Evolutionary conservation across 495 filamentous ascomycete genomes (phyloP), one percentile per base, ranked within the genome.

Genomic region (Pseudoneurospora amorphoporcata): DNA sequence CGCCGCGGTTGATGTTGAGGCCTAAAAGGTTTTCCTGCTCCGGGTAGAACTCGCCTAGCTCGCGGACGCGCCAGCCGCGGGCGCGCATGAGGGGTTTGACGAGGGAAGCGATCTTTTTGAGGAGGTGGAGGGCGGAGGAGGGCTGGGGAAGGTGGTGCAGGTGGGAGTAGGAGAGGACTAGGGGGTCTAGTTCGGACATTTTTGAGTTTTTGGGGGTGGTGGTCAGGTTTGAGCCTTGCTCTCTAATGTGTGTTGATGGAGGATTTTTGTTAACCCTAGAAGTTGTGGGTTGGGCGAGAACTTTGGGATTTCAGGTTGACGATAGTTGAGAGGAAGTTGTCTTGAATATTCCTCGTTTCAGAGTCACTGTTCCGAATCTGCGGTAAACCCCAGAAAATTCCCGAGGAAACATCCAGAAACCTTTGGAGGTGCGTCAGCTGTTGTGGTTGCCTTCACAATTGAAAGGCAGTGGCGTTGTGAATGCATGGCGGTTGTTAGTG

Each of bases 11-110:
- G 76, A 90, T 83, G 77, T 99, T 99, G 9, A 97, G 79, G 3
- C 91, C 90, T 91, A 97, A 83, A 0, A 98, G 87, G 70, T 92
- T 93, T 8, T 82, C 79, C 75, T 96, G 84, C 2, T 86, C 83
- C 0, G 95, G 95, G 73, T 91, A 92, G 81, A 99, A 96, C 79
- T 98, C 95, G 37, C 88, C 88, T 17, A 99, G 87, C 47, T 90
- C 88, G 8, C 88, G 87, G 29, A 99, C 92, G 73, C 82, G 90
- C 92, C 94, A 99, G 35, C 84, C 85, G 58, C 93, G 87, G 69
- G 92, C 92, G 73, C 92, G 85, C 95, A 98, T 98, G 70, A 99
- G 92, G 16, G 95, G 95, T 80, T 97, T 99, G 58, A 98, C 94
- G 16, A 97, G 80, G 14, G 93, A 95, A 19, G 94, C 93, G 32